These are phyloP conservation scores for Trichoderma koningii DNA, from an alignment of 2,329 filamentous ascomycete genomes.

Conservation along the genomic window DNA sequence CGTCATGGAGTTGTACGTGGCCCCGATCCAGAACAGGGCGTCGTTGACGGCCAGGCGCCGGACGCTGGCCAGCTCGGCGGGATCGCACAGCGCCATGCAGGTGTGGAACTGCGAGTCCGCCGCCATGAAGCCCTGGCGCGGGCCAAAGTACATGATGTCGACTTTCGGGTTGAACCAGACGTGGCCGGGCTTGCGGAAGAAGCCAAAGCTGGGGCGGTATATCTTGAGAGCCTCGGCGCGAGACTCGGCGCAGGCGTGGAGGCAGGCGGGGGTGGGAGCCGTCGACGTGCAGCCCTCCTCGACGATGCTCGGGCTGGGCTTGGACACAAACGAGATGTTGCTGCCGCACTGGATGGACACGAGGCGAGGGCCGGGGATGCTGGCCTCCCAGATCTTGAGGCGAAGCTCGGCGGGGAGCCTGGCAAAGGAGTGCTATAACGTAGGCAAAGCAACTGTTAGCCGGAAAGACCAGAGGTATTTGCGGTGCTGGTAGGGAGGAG, in stretches of 20 bases:
- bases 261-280: conserved; percentile 46
- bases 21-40: conserved; percentile 45
- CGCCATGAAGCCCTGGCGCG: conserved; percentile 48
- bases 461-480: background rate
- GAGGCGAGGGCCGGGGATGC: conserved; percentile 46
- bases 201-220: conserved; percentile 47
- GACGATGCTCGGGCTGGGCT: background rate
- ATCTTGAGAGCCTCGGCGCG: conserved; percentile 47
- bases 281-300: conserved; percentile 45
- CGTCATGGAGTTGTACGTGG: conserved; percentile 42
- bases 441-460: background rate
- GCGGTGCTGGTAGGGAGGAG: background rate
- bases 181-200: conserved; percentile 45
- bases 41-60: conserved; percentile 51
- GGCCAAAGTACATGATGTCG: conserved; percentile 54
- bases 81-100: conserved; percentile 47
- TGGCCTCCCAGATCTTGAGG: conserved; percentile 51
- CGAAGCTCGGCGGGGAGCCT: conserved; percentile 51
- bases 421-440: conserved; percentile 45
- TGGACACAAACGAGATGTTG: conserved; percentile 31
- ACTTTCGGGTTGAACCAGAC: conserved; percentile 46
- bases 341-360: conserved; percentile 48
- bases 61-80: conserved; percentile 45
- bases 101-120: conserved; percentile 50
- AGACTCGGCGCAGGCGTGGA: conserved; percentile 51